Percentiles rank a stretch among this genome's conserved stretches.
These are phyloP conservation scores for Adansonia digitata DNA, from an alignment of 345 rosid genomes.

Conservation along the genomic window DNA sequence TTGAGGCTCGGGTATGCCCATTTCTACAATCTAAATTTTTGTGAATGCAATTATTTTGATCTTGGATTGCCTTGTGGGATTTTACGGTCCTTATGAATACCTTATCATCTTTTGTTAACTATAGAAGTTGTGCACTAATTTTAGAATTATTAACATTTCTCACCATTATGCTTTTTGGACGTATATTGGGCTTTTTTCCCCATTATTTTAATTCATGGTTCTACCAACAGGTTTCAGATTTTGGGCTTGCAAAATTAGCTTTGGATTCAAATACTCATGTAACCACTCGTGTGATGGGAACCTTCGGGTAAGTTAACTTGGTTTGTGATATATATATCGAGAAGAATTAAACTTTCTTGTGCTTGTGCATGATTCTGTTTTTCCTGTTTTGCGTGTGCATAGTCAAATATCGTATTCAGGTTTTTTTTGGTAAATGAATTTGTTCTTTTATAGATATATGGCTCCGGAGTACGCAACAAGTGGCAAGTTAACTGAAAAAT, in stretches of 20 bases:
- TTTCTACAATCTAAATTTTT: constrained; percentile 14
- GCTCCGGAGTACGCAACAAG: constrained; percentile 98
- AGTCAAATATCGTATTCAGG: background rate
- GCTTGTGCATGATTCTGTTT: background rate
- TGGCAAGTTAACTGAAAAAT: constrained; percentile 91
- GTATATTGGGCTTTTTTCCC: background rate
- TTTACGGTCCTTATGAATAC: constrained; percentile 9
- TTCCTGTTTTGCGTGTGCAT: background rate
- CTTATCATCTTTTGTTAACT: background rate
- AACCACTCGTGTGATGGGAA: constrained; percentile 96
- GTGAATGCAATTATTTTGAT: background rate
- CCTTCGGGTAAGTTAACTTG: constrained; percentile 69
- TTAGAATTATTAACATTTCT: background rate
- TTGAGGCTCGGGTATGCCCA: constrained; percentile 76
- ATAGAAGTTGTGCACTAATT: background rate
- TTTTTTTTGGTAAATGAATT: constrained; percentile 17
- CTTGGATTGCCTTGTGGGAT: constrained; percentile 9
- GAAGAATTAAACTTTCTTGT: background rate
- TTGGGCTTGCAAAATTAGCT: constrained; percentile 93
- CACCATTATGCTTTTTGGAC: background rate
- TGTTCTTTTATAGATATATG: constrained; percentile 63
- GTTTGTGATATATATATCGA: background rate
- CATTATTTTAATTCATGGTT: constrained; percentile 1
- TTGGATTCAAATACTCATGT: constrained; percentile 86
- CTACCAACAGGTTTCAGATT: constrained; percentile 71